A percentile compares a stretch with the other conserved stretches of the same genome.
Conservation (phyloP, 2,329 filamentous ascomycete species). For the Polychaeton citri region DNA sequence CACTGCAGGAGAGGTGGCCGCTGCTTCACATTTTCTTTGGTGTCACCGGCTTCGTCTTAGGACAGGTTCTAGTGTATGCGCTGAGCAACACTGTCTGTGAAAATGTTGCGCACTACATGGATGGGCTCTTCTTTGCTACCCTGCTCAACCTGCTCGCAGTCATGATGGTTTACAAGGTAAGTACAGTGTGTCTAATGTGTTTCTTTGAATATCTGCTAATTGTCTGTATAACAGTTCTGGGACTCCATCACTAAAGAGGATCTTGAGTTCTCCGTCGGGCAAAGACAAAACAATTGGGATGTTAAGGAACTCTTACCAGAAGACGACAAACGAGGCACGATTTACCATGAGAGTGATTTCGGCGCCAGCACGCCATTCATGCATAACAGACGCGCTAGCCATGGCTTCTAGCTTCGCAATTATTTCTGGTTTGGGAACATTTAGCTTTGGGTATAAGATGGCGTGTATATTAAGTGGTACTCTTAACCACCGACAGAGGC, state of each 20-base stretch:
- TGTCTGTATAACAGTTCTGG: constrained; percentile 62
- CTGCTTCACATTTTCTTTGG: constrained; percentile 84
- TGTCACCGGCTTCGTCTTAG: constrained; percentile 78
- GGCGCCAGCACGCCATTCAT: constrained; percentile 25
- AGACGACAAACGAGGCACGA: constrained; percentile 61
- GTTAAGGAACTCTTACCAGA: constrained; percentile 72
- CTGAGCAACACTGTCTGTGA: constrained; percentile 78
- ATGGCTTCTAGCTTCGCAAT: not conserved
- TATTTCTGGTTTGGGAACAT: not conserved
- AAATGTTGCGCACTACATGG: constrained; percentile 77
- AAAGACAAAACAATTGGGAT: constrained; percentile 95
- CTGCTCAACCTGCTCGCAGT: constrained; percentile 86
- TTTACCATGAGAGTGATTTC: constrained; percentile 58
- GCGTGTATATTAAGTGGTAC: too few relatives aligned
- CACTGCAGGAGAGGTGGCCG: constrained; percentile 89
- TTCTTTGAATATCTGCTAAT: not conserved
- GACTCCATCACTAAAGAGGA: constrained; percentile 98
- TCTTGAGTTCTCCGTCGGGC: constrained; percentile 92
- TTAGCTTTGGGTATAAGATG: too few relatives aligned
- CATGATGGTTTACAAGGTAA: constrained; percentile 99
- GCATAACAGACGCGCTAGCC: not conserved
- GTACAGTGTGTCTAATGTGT: constrained; percentile 9
- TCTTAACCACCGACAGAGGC: too few relatives aligned
- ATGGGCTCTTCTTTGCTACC: constrained; percentile 88
- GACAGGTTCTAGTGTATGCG: constrained; percentile 85